phyloP scores from a whole-genome alignment of 352 stramenopile genomes.

The Plasmopara viticola region DNA sequence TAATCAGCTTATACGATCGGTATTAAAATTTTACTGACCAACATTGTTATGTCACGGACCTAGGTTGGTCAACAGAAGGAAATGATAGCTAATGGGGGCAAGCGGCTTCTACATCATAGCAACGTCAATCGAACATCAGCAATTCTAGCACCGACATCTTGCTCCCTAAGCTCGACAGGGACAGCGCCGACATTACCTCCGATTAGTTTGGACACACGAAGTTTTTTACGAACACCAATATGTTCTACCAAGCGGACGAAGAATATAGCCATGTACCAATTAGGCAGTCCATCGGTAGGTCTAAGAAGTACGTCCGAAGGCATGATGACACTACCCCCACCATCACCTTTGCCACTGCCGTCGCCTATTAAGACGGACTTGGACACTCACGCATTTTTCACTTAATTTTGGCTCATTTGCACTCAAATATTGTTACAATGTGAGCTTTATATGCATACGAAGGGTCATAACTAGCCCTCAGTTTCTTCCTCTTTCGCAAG shows the following conservation, averaged over 20 bases:
- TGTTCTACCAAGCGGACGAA: conserved; percentile 25
- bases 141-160: conserved; percentile 10
- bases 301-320: conserved; percentile 6
- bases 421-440: background rate
- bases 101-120: conserved; percentile 27
- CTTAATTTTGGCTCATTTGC: conserved; percentile 25
- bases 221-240: conserved; percentile 25
- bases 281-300: conserved; percentile 14
- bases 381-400: conserved; percentile 83
- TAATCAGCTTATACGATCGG: background rate
- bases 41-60: background rate
- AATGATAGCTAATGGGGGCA: conserved; percentile 47
- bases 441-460: no score
- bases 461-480: no score
- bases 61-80: conserved; percentile 67
- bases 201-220: conserved; percentile 25
- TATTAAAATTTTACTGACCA: conserved; percentile 3
- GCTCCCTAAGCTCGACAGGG: conserved; percentile 14
- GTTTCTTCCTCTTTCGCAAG: no score
- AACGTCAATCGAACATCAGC: conserved; percentile 15
- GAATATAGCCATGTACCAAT: conserved; percentile 20
- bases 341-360: conserved; percentile 53
- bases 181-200: conserved; percentile 25
- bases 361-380: conserved; percentile 83
- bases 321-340: conserved; percentile 19